Conservation (phyloP, 148 eudicot species). For the Nepenthes mirabilis region DNA sequence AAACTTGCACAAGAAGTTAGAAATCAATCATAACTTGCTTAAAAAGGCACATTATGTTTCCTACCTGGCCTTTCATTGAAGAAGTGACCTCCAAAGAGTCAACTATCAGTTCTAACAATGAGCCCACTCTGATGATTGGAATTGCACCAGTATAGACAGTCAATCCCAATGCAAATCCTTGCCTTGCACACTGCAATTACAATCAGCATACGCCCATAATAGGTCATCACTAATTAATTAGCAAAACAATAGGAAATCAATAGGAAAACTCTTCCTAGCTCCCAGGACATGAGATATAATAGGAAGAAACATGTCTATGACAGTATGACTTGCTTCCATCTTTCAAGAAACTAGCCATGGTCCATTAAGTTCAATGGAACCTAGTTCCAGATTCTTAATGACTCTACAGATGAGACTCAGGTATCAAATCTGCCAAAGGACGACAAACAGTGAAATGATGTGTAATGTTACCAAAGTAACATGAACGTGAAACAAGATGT, state of each 20-base stretch:
- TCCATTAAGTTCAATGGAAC: too few relatives aligned
- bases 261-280: not conserved
- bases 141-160: constrained; percentile 53
- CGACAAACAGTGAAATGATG: too few relatives aligned
- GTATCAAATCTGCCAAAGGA: too few relatives aligned
- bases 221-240: not conserved
- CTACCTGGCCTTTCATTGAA: constrained; percentile 95
- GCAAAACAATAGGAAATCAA: not conserved
- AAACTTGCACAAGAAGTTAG: not conserved
- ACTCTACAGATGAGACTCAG: too few relatives aligned
- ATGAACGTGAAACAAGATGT: too few relatives aligned
- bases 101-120: constrained; percentile 59
- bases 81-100: constrained; percentile 64
- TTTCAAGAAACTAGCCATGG: too few relatives aligned
- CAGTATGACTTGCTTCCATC: too few relatives aligned
- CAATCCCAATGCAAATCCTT: constrained; percentile 92
- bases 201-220: not conserved
- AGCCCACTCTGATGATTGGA: constrained; percentile 49
- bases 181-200: constrained; percentile 75
- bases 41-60: constrained; percentile 3
- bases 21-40: not conserved
- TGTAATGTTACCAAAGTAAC: too few relatives aligned
- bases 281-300: too few relatives aligned
- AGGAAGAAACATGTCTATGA: too few relatives aligned
- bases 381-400: too few relatives aligned